Conservation (phyloP, 208 protist genomes). For the Acanthamoeba polyphaga region DNA sequence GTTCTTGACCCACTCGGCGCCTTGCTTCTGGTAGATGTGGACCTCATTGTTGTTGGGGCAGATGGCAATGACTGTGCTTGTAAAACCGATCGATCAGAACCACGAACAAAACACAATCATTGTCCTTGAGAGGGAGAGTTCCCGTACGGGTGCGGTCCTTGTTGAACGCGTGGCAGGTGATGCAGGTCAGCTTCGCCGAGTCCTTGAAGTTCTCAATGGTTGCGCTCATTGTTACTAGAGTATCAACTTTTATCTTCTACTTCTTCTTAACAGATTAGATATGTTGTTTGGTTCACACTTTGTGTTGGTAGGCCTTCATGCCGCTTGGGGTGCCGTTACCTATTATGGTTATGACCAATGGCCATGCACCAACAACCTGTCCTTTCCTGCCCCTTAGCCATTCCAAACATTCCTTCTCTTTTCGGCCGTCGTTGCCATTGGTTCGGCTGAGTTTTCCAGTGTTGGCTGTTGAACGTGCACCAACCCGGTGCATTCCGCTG, state of each 20-base stretch:
- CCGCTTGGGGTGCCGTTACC: background rate
- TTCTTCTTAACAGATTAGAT: background rate
- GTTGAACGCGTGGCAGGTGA: conserved; percentile 93
- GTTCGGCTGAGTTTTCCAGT: background rate
- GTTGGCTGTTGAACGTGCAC: background rate
- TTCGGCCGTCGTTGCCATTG: background rate
- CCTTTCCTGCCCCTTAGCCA: background rate
- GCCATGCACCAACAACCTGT: background rate
- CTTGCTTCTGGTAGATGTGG: conserved; percentile 90
- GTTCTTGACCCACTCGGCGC: conserved; percentile 80
- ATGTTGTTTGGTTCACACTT: no score
- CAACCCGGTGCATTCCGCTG: no score
- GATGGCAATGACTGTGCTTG: conserved; percentile 88
- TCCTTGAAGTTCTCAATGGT: conserved; percentile 36
- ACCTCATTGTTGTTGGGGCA: conserved; percentile 92
- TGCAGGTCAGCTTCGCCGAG: conserved; percentile 77
- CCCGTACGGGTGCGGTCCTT: conserved; percentile 85
- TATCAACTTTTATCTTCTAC: background rate
- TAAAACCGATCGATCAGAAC: background rate
- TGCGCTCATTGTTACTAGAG: background rate
- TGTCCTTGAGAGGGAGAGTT: background rate
- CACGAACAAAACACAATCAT: background rate
- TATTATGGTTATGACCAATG: background rate
- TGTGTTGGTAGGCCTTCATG: no score
- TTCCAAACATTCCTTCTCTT: background rate